Evolutionary conservation across 345 rosid genomes (phyloP), one percentile per base, ranked within the genome.

Genomic region (Moricandia moricandioides): DNA sequence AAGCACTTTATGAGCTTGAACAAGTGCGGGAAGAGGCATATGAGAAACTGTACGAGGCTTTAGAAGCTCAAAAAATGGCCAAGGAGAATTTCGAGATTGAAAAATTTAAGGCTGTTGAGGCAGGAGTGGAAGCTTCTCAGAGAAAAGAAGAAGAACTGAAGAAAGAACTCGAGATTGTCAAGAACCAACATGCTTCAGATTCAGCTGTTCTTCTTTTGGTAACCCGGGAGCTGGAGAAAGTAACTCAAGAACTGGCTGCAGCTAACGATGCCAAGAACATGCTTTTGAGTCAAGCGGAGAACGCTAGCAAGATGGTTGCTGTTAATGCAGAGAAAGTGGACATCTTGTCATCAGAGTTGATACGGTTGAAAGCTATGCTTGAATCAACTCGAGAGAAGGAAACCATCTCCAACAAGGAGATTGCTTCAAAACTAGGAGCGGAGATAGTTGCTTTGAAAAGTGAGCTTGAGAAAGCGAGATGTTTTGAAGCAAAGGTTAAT

Each of bases 51-150:
- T 81, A 81, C 59, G 97, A 90, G 82, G 93, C 94, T 52, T 60
- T 92, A 83, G 84, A 86, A 82, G 89, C 96, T 67, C 97, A 88
- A 2, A 47, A 47, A 5, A 0, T 2, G 52, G 52, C 52, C 7
- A 6, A n/a, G 84, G 94, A 95, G 75, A 57, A 77, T 77, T 88
- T 90, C 2, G 99, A 95, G 80, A 84, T 90, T 40, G 96, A 95
- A 80, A 95, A 87, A 79, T 89, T 95, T 49, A 84, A 97, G 34
- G 96, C 94, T 65, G 86, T 90, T 74, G 99, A 95, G 77, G 88
- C 93, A 0, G 99, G 93, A 54, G 89, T 95, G 18, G 97, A 90
- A 67, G 92, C 86, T 1, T 79, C 84, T 65, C 90, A 83, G 75
- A 86, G 84, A 79, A 95, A 88, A 85, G 97, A 90, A 85, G 97